Percentiles rank a stretch among this genome's conserved stretches.
Conservation (phyloP, 2,329 filamentous ascomycete genomes). For the Paracamarosporium sp. region DNA sequence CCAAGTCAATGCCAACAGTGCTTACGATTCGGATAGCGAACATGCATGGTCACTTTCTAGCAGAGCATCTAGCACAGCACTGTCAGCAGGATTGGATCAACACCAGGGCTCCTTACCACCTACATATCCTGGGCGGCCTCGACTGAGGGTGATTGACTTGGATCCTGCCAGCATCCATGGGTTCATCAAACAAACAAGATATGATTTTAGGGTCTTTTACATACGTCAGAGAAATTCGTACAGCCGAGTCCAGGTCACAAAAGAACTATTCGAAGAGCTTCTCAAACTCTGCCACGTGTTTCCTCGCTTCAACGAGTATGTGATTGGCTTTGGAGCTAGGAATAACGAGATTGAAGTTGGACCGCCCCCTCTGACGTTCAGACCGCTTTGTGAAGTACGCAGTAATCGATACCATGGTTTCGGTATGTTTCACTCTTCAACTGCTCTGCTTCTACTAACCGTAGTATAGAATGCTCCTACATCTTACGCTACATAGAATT, state of each 20-base stretch:
- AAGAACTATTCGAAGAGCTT: conserved; percentile 20
- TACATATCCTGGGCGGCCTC: conserved; percentile 19
- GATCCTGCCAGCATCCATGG: conserved; percentile 1
- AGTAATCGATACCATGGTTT: conserved; percentile 20
- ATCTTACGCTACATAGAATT: conserved; percentile 19
- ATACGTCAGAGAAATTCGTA: conserved; percentile 23
- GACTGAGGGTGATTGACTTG: conserved; percentile 11
- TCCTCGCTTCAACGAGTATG: conserved; percentile 25
- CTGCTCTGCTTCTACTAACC: not conserved
- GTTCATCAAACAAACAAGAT: conserved; percentile 16
- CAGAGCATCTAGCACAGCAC: conserved; percentile 21
- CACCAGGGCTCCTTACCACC: conserved; percentile 15
- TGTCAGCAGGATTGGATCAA: conserved; percentile 16
- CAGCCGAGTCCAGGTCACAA: conserved; percentile 25
- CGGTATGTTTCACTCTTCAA: conserved; percentile 10
- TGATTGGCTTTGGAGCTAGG: conserved; percentile 21
- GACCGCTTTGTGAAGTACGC: conserved; percentile 11
- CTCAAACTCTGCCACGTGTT: conserved; percentile 22
- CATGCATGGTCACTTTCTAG: conserved; percentile 15
- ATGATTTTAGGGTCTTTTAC: conserved; percentile 27
- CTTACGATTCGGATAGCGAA: conserved; percentile 12
- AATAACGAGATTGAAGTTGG: conserved; percentile 21
- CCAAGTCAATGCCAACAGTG: not conserved
- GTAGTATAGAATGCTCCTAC: conserved; percentile 17
- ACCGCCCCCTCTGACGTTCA: conserved; percentile 24